Evolutionary conservation across 2,329 filamentous ascomycete genomes (phyloP).

Genomic region (Colletotrichum phormii): DNA sequence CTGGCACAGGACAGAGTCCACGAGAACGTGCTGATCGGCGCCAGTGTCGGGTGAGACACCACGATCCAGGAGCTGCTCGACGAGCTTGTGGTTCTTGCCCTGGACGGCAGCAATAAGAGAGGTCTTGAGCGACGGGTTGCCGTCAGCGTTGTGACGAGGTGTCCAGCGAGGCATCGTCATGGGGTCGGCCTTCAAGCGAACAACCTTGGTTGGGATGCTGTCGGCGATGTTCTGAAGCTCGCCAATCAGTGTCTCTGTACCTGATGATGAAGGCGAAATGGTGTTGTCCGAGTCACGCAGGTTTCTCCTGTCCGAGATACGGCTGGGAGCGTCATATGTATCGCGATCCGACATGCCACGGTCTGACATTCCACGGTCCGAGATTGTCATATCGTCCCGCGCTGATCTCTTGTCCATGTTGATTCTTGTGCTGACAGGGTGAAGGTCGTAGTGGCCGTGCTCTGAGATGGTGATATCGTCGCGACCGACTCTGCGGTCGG

Average conservation of each 20-base stretch:
- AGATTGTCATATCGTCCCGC: constrained; percentile 24
- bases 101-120: constrained; percentile 66
- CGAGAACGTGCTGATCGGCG: constrained; percentile 59
- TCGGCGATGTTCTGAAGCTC: constrained; percentile 42
- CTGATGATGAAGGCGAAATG: constrained; percentile 42
- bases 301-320: constrained; percentile 36
- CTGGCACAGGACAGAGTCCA: constrained; percentile 62
- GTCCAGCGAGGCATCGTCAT: constrained; percentile 63
- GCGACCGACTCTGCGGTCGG: constrained; percentile 29
- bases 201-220: constrained; percentile 47
- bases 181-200: constrained; percentile 63
- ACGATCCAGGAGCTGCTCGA: constrained; percentile 69
- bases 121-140: constrained; percentile 56
- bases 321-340: constrained; percentile 26
- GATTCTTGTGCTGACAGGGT: constrained; percentile 10
- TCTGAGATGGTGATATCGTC: constrained; percentile 37
- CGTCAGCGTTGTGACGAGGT: constrained; percentile 57
- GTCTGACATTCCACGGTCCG: constrained; percentile 1
- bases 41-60: constrained; percentile 65
- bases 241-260: constrained; percentile 49
- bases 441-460: constrained; percentile 36
- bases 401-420: constrained; percentile 12
- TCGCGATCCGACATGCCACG: constrained; percentile 16
- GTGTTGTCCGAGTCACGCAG: constrained; percentile 43
- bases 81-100: constrained; percentile 65